Conservation (phyloP, 2,329 filamentous ascomycete genomes). For the Scortechinia acanthostroma region DNA sequence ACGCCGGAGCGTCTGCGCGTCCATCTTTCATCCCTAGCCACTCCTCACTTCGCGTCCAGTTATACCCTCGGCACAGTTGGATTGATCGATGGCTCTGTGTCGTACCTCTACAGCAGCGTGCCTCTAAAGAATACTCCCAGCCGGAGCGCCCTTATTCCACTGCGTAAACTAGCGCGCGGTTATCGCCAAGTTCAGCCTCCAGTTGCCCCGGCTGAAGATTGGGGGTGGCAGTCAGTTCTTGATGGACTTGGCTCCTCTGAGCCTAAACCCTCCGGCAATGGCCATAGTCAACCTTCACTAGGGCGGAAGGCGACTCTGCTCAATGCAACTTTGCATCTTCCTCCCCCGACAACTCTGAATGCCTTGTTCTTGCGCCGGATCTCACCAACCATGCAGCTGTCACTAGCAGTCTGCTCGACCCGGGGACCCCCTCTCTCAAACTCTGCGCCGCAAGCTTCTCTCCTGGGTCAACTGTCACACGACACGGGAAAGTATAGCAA, state of each 20-base stretch:
- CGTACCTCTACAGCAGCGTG: constrained; percentile 61
- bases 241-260: neutral
- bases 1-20: constrained; percentile 55
- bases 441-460: neutral
- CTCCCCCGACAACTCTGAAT: constrained; percentile 47
- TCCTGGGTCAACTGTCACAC: constrained; percentile 34
- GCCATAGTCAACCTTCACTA: neutral
- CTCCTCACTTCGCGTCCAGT: constrained; percentile 60
- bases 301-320: constrained; percentile 27
- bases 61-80: constrained; percentile 62
- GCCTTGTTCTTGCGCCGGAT: constrained; percentile 56
- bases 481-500: constrained; percentile 61
- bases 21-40: constrained; percentile 58
- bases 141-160: constrained; percentile 42
- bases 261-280: neutral
- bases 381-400: constrained; percentile 49
- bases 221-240: constrained; percentile 27
- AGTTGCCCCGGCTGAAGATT: constrained; percentile 30
- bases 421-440: neutral
- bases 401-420: constrained; percentile 30
- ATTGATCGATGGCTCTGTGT: constrained; percentile 61
- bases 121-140: constrained; percentile 41
- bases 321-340: constrained; percentile 45
- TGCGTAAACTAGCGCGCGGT: constrained; percentile 50
- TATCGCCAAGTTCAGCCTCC: constrained; percentile 51